Conservation (phyloP, 2,329 filamentous ascomycete genomes). For the Ambrosiella xylebori region DNA sequence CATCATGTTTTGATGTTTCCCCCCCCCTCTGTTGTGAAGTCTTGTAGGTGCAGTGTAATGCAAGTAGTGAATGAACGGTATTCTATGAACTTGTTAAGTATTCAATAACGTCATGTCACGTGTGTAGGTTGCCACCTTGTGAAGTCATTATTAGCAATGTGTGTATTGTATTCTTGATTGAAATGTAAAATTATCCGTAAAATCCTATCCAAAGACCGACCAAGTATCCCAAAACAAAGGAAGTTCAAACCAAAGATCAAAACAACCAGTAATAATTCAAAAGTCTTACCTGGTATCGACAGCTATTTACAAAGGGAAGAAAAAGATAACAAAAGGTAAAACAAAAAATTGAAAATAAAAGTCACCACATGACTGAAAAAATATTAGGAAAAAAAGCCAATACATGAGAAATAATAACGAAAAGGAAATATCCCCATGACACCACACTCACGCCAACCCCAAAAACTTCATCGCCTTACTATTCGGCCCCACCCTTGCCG, state of each 20-base stretch:
- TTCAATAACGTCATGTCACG: neutral
- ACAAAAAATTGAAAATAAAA: neutral
- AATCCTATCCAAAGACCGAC: no score
- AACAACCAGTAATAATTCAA: neutral
- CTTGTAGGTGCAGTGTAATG: neutral
- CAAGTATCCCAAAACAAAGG: neutral
- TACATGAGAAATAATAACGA: neutral
- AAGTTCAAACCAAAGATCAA: neutral
- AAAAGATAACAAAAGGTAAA: conserved; percentile 2
- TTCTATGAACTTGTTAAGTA: neutral
- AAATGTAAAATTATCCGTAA: no score
- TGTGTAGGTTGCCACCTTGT: no score
- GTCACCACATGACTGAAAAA: neutral
- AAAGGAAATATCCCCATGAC: no score
- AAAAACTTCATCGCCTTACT: conserved; percentile 38
- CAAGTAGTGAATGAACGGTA: neutral
- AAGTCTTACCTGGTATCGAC: neutral
- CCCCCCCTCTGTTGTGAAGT: neutral
- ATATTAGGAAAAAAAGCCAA: neutral
- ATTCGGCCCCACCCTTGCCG: conserved; percentile 25
- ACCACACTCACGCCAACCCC: conserved; percentile 23
- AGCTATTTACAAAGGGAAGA: neutral
- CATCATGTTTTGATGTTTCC: neutral
- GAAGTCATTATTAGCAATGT: no score
- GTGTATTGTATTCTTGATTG: no score